Conservation (phyloP, 495 filamentous ascomycete genomes). For the Massariosphaeria phaeospora region DNA sequence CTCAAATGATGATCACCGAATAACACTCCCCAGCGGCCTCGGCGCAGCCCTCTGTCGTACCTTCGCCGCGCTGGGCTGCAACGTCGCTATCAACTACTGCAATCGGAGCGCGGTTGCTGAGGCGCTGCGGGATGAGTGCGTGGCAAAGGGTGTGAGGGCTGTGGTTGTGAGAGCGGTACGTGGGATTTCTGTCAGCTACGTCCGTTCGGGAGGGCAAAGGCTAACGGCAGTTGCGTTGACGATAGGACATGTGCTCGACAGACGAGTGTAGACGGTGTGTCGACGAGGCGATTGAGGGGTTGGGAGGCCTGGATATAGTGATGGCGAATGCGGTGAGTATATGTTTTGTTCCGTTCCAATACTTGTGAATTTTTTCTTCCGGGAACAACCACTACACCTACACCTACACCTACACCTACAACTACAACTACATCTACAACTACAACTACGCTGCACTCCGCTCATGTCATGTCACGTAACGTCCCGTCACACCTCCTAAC, state of each 20-base stretch:
- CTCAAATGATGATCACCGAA: not conserved
- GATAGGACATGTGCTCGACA: slow-evolving; percentile 55
- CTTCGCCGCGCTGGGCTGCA: slow-evolving; percentile 62
- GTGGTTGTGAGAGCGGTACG: slow-evolving; percentile 57
- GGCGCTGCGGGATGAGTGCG: slow-evolving; percentile 49
- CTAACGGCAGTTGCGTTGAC: not conserved
- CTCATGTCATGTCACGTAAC: no score
- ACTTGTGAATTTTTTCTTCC: not conserved
- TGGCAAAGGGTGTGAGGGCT: slow-evolving; percentile 52
- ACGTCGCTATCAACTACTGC: slow-evolving; percentile 67
- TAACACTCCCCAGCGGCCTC: slow-evolving; percentile 50
- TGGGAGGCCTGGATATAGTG: slow-evolving; percentile 66
- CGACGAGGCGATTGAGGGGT: slow-evolving; percentile 50
- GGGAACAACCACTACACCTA: not conserved
- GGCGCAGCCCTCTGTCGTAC: slow-evolving; percentile 59
- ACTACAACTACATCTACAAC: no score
- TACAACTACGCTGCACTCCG: no score
- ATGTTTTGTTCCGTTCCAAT: no score
- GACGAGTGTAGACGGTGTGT: slow-evolving; percentile 53
- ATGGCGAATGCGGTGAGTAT: slow-evolving; percentile 64
- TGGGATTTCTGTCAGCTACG: not conserved
- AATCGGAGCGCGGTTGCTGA: slow-evolving; percentile 52
- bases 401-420: not conserved
- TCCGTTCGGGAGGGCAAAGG: not conserved
- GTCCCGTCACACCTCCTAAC: not conserved